Conservation (phyloP, 768 basidiomycete species). For the Xanthoconium stramineum region DNA sequence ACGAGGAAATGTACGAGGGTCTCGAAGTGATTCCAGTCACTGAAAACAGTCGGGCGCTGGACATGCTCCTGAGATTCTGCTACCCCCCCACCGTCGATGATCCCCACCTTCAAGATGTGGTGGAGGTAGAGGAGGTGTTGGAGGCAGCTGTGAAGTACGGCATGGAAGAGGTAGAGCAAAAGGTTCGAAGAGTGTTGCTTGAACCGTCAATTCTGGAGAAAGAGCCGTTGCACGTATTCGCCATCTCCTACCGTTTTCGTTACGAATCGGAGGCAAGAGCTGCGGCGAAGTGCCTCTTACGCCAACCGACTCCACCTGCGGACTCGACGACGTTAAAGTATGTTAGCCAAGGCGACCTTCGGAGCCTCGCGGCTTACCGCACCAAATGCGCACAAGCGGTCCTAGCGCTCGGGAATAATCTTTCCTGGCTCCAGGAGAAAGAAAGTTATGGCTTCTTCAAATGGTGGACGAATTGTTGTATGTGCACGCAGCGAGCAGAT, state of each 20-base stretch:
- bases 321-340: not conserved
- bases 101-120: conserved; percentile 15
- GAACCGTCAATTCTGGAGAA: conserved; percentile 25
- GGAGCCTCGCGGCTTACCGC: conserved; percentile 20
- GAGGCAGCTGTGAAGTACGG: conserved; percentile 31
- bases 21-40: conserved; percentile 29
- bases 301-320: conserved; percentile 6
- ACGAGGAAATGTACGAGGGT: conserved; percentile 13
- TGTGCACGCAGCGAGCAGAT: conserved; percentile 21
- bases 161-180: conserved; percentile 27
- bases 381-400: conserved; percentile 18
- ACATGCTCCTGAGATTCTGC: conserved; percentile 33
- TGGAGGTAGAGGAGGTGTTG: conserved; percentile 22
- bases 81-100: conserved; percentile 32
- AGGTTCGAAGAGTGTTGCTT: conserved; percentile 25
- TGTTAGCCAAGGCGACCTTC: conserved; percentile 11
- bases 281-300: conserved; percentile 29
- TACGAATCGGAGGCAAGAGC: conserved; percentile 29
- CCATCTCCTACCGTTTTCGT: conserved; percentile 33
- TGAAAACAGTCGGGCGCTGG: conserved; percentile 27
- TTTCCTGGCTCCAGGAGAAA: conserved; percentile 22
- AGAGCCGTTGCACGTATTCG: conserved; percentile 31
- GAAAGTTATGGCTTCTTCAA: conserved; percentile 23
- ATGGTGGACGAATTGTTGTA: conserved; percentile 31
- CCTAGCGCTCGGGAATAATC: conserved; percentile 16